Evolutionary conservation across 1,139 yeast species (phyloP).

Genomic region (Torulaspora pretoriensis): DNA sequence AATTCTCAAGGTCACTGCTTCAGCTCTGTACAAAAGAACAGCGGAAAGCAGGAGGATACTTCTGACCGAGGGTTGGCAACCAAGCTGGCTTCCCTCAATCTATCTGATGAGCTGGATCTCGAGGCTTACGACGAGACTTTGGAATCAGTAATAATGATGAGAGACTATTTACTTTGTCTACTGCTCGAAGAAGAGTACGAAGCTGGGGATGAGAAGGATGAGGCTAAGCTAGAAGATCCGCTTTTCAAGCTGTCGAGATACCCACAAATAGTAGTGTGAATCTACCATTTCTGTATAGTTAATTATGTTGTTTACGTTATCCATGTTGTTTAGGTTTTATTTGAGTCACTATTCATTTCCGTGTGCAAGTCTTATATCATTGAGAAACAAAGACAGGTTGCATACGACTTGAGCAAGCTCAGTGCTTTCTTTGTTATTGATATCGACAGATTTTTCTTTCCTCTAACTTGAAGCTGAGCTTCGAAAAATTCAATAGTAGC

Average conservation of each 20-base stretch:
- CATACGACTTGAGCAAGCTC: no score
- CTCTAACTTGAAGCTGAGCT: background rate
- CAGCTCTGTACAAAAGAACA: constrained; percentile 28
- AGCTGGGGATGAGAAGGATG: constrained; percentile 10
- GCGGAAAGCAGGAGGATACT: constrained; percentile 11
- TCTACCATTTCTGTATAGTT: background rate
- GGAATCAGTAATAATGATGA: constrained; percentile 26
- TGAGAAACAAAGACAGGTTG: no score
- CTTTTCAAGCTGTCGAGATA: constrained; percentile 9
- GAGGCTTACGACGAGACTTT: constrained; percentile 14
- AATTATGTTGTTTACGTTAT: background rate
- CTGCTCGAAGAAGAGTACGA: constrained; percentile 30
- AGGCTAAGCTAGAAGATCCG: background rate
- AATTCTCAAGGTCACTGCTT: constrained; percentile 15
- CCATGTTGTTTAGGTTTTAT: background rate
- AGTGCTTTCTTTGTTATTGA: no score
- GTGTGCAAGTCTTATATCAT: no score
- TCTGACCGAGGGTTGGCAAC: constrained; percentile 7
- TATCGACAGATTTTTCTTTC: no score
- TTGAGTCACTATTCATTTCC: no score
- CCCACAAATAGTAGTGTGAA: constrained; percentile 8
- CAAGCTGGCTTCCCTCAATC: constrained; percentile 2
- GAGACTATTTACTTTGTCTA: constrained; percentile 30
- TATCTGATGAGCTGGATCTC: constrained; percentile 11
- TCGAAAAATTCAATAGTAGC: background rate